phyloP scores from a whole-genome alignment of 495 filamentous ascomycete genomes.

The Oidiodendron maius region DNA sequence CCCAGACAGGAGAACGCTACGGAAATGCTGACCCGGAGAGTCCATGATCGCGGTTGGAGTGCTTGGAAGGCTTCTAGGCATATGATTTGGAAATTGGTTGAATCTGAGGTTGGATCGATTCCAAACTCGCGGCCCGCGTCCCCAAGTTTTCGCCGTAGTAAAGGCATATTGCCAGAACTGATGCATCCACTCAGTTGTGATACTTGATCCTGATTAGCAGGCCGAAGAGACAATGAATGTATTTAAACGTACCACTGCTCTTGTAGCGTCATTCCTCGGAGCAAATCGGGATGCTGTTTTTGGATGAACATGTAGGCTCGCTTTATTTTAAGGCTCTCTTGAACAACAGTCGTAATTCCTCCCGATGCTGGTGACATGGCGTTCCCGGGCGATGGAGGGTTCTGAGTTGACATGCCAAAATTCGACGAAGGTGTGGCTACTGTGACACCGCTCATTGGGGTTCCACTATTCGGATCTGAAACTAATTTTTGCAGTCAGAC shows the following conservation, averaged over 20 bases:
- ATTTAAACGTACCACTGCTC: constrained; percentile 20
- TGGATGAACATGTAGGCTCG: constrained; percentile 28
- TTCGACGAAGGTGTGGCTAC: constrained; percentile 19
- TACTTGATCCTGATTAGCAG: constrained; percentile 8
- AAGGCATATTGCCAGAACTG: constrained; percentile 38
- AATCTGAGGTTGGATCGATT: constrained; percentile 18
- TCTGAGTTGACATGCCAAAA: constrained; percentile 1
- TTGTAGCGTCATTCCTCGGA: constrained; percentile 20
- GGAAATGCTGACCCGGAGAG: constrained; percentile 8
- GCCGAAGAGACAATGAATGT: background rate
- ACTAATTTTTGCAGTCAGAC: constrained; percentile 2
- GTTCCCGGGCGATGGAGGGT: constrained; percentile 21
- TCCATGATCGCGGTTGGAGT: background rate
- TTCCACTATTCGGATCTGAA: constrained; percentile 3
- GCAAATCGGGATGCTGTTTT: constrained; percentile 24
- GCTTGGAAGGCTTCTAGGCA: constrained; percentile 1
- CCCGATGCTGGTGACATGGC: constrained; percentile 18
- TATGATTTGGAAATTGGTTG: constrained; percentile 7
- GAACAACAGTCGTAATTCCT: constrained; percentile 17
- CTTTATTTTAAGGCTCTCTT: constrained; percentile 23
- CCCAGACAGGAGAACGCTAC: no score
- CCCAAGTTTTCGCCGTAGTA: constrained; percentile 37
- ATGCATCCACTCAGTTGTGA: constrained; percentile 29
- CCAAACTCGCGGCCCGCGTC: constrained; percentile 32
- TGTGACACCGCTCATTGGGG: constrained; percentile 18